These are phyloP conservation scores for Plasmodium adleri DNA, from an alignment of 169 alveolate genomes.

Conservation along the genomic window DNA sequence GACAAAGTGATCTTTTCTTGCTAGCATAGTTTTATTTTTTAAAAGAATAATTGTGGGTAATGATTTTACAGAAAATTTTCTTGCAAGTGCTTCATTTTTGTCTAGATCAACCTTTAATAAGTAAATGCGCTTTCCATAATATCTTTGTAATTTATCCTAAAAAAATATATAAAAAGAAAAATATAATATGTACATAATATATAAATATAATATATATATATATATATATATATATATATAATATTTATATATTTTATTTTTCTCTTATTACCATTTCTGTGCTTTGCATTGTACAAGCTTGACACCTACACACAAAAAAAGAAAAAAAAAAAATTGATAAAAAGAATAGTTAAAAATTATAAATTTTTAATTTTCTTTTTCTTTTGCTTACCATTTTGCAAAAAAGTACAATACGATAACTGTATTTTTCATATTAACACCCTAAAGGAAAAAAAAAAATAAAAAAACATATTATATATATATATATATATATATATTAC, in stretches of 20 bases:
- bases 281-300: slow-evolving; percentile 61
- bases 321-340: neutral
- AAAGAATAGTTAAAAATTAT: neutral
- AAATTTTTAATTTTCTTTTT: neutral
- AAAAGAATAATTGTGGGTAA: slow-evolving; percentile 63
- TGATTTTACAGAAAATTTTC: slow-evolving; percentile 23
- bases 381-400: slow-evolving; percentile 61
- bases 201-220: neutral
- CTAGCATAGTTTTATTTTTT: slow-evolving; percentile 46
- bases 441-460: slow-evolving; percentile 14
- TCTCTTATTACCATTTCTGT: slow-evolving; percentile 49
- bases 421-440: slow-evolving; percentile 23
- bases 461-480: neutral
- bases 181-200: neutral
- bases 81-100: slow-evolving; percentile 36
- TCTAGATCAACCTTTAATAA: slow-evolving; percentile 33
- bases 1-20: slow-evolving; percentile 45
- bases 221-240: slow-evolving; percentile 14
- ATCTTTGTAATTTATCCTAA: slow-evolving; percentile 58
- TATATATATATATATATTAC: neutral
- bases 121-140: slow-evolving; percentile 20
- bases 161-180: neutral
- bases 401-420: slow-evolving; percentile 44
- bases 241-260: slow-evolving; percentile 7
- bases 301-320: slow-evolving; percentile 43